phyloP scores from a whole-genome alignment of 2,329 filamentous ascomycete genomes.

The Dactylellina cionopaga region DNA sequence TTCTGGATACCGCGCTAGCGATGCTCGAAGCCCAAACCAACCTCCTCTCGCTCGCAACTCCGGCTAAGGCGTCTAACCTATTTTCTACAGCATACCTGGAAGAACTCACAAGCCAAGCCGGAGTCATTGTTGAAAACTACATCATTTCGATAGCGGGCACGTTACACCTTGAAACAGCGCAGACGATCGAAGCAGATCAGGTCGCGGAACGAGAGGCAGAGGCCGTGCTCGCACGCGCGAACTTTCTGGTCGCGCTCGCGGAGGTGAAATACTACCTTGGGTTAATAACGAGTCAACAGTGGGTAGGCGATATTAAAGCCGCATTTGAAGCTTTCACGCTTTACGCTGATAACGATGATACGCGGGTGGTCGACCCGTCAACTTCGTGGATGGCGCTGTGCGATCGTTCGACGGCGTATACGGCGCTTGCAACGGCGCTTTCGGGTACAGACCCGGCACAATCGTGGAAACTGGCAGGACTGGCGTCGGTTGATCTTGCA shows the following conservation, averaged over 20 bases:
- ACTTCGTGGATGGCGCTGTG: constrained; percentile 43
- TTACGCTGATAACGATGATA: not conserved
- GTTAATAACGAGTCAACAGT: not conserved
- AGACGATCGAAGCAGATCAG: not conserved
- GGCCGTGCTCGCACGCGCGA: constrained; percentile 19
- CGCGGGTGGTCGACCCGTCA: constrained; percentile 14
- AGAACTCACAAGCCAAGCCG: constrained; percentile 8
- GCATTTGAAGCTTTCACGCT: constrained; percentile 25
- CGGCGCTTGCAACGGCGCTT: constrained; percentile 6
- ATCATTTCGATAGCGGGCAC: constrained; percentile 18
- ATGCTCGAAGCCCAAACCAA: constrained; percentile 44
- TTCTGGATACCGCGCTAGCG: constrained; percentile 51
- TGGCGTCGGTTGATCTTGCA: constrained; percentile 48
- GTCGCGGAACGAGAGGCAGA: constrained; percentile 17
- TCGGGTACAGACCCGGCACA: not conserved
- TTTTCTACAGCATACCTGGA: constrained; percentile 10
- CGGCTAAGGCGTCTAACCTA: not conserved
- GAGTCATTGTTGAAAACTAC: constrained; percentile 11
- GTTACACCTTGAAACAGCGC: not conserved
- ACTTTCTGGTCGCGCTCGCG: constrained; percentile 18
- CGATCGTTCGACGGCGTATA: constrained; percentile 46
- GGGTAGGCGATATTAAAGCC: constrained; percentile 30
- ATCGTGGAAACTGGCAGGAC: constrained; percentile 53
- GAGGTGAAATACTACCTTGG: constrained; percentile 17
- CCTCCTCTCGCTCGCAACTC: constrained; percentile 18